Evolutionary conservation across 2,329 filamentous ascomycete species (phyloP).

Genomic region (Amylocarpus encephaloides): DNA sequence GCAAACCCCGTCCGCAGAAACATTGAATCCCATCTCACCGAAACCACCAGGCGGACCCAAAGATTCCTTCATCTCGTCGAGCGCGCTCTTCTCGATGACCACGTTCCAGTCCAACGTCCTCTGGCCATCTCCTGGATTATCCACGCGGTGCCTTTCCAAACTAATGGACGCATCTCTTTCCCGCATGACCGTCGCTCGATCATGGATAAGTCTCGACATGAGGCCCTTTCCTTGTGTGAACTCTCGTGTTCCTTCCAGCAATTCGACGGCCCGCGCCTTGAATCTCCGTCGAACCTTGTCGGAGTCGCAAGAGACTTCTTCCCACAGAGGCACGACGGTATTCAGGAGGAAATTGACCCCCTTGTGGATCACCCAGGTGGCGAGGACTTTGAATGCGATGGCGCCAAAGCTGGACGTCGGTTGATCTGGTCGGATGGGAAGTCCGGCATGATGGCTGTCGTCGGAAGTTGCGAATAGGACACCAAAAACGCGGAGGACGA

Average conservation of each 20-base stretch:
- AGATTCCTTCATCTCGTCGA: conserved; percentile 14
- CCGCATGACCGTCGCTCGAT: background rate
- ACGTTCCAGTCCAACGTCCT: conserved; percentile 10
- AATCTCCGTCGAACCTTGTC: background rate
- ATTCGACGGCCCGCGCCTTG: background rate
- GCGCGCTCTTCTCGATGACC: conserved; percentile 3
- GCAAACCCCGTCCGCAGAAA: conserved; percentile 7
- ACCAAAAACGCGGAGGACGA: background rate
- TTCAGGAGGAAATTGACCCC: conserved; percentile 2
- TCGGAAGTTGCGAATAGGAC: background rate
- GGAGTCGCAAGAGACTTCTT: conserved; percentile 1
- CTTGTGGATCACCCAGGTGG: conserved; percentile 7
- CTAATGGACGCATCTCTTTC: conserved; percentile 1
- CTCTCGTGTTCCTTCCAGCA: background rate
- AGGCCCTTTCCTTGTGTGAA: background rate
- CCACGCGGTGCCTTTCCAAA: conserved; percentile 4
- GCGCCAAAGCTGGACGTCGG: background rate
- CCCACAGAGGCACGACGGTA: conserved; percentile 4
- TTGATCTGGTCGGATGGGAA: background rate
- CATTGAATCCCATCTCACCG: conserved; percentile 14
- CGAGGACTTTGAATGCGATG: conserved; percentile 7
- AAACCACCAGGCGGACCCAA: conserved; percentile 13
- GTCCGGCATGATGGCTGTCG: background rate
- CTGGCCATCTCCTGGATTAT: background rate
- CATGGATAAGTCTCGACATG: background rate